phyloP scores from a whole-genome alignment of 2,329 filamentous ascomycete genomes.

The Venturia carpophila region DNA sequence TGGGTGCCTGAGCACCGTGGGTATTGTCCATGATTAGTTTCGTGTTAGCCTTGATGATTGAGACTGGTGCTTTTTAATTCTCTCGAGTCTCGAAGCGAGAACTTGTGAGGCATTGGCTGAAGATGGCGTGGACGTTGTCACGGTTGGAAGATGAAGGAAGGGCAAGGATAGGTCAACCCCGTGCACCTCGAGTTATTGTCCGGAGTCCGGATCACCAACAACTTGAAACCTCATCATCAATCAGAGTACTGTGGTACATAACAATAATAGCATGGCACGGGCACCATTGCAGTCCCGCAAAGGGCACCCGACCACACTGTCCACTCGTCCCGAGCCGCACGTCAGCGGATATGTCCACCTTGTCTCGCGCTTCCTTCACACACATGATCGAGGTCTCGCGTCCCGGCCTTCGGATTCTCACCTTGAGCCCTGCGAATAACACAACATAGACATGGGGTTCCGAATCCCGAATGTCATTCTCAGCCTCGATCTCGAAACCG shows the following conservation, averaged over 20 bases:
- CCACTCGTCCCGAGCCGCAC: neutral
- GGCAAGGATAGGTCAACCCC: neutral
- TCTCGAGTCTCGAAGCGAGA: neutral
- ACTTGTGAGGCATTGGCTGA: constrained; percentile 5
- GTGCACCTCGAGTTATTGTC: neutral
- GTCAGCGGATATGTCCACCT: neutral
- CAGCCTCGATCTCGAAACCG: neutral
- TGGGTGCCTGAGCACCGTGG: neutral
- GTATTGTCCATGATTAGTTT: constrained; percentile 5
- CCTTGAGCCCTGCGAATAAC: neutral
- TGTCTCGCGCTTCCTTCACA: neutral
- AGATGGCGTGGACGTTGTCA: neutral
- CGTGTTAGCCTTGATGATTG: neutral
- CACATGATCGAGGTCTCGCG: neutral
- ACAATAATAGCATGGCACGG: neutral
- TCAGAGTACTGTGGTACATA: too few species aligned
- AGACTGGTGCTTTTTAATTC: constrained; percentile 1
- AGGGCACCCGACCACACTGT: neutral
- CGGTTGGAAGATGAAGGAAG: neutral
- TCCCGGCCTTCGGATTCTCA: neutral
- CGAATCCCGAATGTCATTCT: neutral
- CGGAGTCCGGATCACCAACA: neutral
- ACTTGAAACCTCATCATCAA: neutral
- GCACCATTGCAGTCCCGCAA: neutral
- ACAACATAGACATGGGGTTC: neutral